Conservation (phyloP, 108 stramenopile species). For the Skeletonema costatum region DNA sequence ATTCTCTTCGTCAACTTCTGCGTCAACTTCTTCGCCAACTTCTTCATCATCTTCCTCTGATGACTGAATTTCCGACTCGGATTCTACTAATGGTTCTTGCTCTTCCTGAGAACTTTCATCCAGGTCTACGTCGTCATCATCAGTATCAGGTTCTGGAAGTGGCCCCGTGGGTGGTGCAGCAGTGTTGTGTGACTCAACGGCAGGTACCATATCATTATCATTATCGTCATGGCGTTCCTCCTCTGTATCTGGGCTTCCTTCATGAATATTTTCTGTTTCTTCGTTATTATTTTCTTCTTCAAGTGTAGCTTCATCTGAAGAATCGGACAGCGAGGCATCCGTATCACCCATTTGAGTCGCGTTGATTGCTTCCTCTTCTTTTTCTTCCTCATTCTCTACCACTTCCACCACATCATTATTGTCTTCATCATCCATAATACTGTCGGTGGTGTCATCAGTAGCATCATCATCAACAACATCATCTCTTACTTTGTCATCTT, state of each 20-base stretch:
- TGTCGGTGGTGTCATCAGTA: neutral
- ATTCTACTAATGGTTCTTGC: neutral
- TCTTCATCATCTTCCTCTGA: neutral
- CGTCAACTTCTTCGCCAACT: neutral
- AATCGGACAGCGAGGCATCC: neutral
- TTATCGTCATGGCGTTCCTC: neutral
- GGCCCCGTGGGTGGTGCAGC: neutral
- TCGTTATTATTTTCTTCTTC: neutral
- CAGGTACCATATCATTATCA: neutral
- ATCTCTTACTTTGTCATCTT: neutral
- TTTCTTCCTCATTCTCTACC: neutral
- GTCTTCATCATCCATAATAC: slow-evolving; percentile 1
- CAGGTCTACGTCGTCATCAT: neutral
- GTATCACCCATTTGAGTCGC: neutral
- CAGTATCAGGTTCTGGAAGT: neutral
- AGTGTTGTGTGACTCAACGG: neutral
- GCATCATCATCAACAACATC: neutral
- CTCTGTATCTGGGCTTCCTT: neutral
- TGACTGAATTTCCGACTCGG: neutral
- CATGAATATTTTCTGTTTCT: neutral
- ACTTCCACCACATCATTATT: neutral
- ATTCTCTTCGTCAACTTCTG: neutral
- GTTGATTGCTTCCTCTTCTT: neutral
- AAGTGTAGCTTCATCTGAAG: neutral
- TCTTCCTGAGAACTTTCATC: neutral